phyloP scores from a whole-genome alignment of 306 rosid species.

The Rubus idaeus region DNA sequence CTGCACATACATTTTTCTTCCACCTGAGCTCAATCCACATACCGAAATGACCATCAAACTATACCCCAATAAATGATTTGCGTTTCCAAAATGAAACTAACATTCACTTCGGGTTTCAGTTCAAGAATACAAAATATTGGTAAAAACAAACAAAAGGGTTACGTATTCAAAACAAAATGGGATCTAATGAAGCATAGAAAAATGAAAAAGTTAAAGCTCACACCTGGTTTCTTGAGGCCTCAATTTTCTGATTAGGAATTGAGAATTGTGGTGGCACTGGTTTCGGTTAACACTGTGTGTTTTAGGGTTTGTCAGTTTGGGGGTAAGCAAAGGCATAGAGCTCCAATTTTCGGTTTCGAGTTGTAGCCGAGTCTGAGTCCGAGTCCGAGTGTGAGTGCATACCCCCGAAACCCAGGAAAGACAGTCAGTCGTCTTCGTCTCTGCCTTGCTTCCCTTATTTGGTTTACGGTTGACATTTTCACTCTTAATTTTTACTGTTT shows the following conservation, averaged over 20 bases:
- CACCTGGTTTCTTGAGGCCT: slow-evolving; percentile 6
- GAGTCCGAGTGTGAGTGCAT: background rate
- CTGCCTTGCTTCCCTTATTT: background rate
- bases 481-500: background rate
- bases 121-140: background rate
- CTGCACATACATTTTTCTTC: background rate
- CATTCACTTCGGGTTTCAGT: background rate
- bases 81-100: background rate
- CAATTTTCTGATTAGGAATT: background rate
- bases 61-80: background rate
- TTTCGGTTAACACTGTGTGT: background rate
- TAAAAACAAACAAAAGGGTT: background rate
- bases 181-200: background rate
- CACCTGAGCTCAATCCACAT: background rate
- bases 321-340: background rate
- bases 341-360: background rate
- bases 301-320: background rate
- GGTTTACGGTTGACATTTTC: slow-evolving; percentile 3
- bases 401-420: slow-evolving; percentile 17
- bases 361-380: background rate
- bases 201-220: background rate
- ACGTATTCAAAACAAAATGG: background rate
- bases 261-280: background rate
- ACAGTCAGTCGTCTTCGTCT: background rate
- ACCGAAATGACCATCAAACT: background rate